These are phyloP conservation scores for Apodospora peruviana DNA, from an alignment of 495 filamentous ascomycete species.

Conservation along the genomic window DNA sequence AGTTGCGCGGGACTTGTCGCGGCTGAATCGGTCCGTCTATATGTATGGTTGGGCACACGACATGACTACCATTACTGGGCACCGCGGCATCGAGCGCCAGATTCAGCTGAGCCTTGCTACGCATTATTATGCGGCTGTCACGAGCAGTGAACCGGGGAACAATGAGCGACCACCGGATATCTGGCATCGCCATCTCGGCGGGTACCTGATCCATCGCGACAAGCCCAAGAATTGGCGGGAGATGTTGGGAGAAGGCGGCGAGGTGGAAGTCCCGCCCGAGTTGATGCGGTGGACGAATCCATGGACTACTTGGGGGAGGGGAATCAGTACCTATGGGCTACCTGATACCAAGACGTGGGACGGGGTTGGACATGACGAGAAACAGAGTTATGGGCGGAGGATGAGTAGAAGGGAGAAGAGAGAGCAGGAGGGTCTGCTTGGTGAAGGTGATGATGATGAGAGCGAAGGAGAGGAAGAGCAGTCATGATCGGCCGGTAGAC, in stretches of 20 bases:
- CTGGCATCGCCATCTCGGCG: constrained; percentile 25
- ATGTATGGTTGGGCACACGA: constrained; percentile 23
- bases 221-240: constrained; percentile 26
- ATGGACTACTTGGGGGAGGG: constrained; percentile 29
- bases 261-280: constrained; percentile 16
- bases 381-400: constrained; percentile 19
- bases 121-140: constrained; percentile 13
- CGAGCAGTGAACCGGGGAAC: not conserved
- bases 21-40: constrained; percentile 27
- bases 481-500: no score
- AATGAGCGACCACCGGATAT: constrained; percentile 22
- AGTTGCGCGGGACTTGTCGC: constrained; percentile 21
- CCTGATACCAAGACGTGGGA: constrained; percentile 31
- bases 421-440: not conserved
- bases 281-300: constrained; percentile 24
- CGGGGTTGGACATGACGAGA: constrained; percentile 26
- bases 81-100: constrained; percentile 27
- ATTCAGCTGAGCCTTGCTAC: constrained; percentile 19
- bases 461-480: not conserved
- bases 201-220: constrained; percentile 27
- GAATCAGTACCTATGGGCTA: constrained; percentile 26
- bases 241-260: constrained; percentile 6
- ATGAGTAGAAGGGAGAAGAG: constrained; percentile 11
- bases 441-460: not conserved
- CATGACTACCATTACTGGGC: constrained; percentile 24